Conservation (phyloP, 1,284 basidiomycete genomes). For the Athelia psychrophila region DNA sequence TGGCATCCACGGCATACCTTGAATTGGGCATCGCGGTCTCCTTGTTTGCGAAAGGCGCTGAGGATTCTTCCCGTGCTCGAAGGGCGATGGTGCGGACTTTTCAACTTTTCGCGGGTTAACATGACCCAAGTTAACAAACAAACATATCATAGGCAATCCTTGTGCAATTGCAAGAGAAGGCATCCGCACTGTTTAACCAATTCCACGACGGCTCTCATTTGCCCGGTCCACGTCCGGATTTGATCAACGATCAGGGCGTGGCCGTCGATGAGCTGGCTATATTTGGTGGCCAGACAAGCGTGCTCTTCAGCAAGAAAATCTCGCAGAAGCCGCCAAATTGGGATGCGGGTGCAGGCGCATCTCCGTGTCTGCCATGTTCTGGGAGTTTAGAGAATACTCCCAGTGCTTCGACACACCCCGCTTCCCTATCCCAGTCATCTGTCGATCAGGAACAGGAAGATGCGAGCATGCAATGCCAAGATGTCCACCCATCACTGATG, state of each 20-base stretch:
- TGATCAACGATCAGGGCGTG: constrained; percentile 44
- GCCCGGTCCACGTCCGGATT: constrained; percentile 4
- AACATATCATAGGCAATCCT: constrained; percentile 41
- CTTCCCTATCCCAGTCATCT: constrained; percentile 11
- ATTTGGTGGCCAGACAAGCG: constrained; percentile 60
- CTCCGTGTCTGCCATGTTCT: too few relatives aligned
- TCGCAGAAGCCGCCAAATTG: constrained; percentile 16
- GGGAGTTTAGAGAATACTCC: too few relatives aligned
- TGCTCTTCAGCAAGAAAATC: constrained; percentile 52
- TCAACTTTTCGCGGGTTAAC: not conserved
- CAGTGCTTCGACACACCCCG: constrained; percentile 1
- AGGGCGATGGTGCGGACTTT: constrained; percentile 35
- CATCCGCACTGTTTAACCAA: constrained; percentile 44
- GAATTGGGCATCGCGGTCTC: constrained; percentile 38
- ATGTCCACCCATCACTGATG: constrained; percentile 27
- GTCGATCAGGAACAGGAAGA: constrained; percentile 11
- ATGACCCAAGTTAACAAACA: not conserved
- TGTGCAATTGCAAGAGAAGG: constrained; percentile 44
- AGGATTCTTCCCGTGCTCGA: constrained; percentile 42
- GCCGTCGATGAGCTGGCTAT: constrained; percentile 57
- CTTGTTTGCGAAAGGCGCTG: constrained; percentile 37
- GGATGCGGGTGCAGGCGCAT: constrained; percentile 1
- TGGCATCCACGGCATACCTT: constrained; percentile 44
- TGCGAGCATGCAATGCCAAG: not conserved
- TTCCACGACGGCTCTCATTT: constrained; percentile 35